A percentile compares a stretch with the other conserved stretches of the same genome.
Conservation (phyloP, 176 grass and related monocot genomes). For the Alloteropsis semialata region DNA sequence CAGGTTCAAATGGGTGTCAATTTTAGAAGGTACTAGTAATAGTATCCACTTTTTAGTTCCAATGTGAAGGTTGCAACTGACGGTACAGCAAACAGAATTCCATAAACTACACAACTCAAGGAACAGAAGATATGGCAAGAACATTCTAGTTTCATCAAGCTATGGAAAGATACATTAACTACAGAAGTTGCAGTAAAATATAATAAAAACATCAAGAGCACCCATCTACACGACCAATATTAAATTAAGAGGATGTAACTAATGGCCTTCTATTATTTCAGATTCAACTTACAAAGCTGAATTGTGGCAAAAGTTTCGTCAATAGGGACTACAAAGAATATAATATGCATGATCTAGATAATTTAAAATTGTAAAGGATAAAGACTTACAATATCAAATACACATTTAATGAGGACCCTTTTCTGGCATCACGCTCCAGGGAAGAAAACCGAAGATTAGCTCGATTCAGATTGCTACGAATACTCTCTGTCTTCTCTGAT, state of each 20-base stretch:
- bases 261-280: neutral
- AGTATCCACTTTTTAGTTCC: conserved; percentile 2
- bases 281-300: neutral
- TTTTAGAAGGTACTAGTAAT: neutral
- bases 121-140: conserved; percentile 1
- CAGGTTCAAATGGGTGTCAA: neutral
- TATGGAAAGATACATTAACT: neutral
- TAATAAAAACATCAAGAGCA: neutral
- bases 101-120: neutral
- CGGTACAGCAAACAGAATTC: conserved; percentile 16
- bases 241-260: conserved; percentile 5
- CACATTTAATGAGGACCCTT: conserved; percentile 55
- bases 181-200: conserved; percentile 1
- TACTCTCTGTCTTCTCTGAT: conserved; percentile 39
- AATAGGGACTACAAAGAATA: neutral
- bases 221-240: neutral
- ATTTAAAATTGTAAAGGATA: conserved; percentile 20
- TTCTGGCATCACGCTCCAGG: conserved; percentile 62
- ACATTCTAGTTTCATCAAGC: neutral
- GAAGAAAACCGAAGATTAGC: conserved; percentile 55
- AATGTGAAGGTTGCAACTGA: neutral
- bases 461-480: conserved; percentile 48
- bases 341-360: conserved; percentile 1
- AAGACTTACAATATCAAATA: conserved; percentile 88
- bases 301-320: neutral